These are phyloP conservation scores for Sporothrix dimorphospora DNA, from an alignment of 2,329 filamentous ascomycete species.

Conservation along the genomic window DNA sequence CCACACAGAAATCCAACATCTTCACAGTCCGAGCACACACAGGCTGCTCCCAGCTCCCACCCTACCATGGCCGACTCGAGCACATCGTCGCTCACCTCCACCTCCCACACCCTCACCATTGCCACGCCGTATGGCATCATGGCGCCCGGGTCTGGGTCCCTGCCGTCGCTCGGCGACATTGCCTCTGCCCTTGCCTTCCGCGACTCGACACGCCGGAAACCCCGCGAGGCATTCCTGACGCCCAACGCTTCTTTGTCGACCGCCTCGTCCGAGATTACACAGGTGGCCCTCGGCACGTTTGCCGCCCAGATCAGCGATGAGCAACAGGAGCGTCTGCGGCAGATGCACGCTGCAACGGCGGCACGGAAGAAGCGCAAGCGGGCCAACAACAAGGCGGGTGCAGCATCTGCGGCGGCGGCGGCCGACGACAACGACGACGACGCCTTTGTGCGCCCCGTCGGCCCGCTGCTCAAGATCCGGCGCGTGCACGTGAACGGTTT, in stretches of 20 bases:
- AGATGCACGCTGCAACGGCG: constrained; percentile 46
- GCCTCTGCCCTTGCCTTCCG: constrained; percentile 56
- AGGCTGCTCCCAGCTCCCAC: too few species aligned
- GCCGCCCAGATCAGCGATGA: constrained; percentile 73
- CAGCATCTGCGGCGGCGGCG: not conserved
- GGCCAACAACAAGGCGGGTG: not conserved
- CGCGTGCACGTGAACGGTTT: constrained; percentile 88
- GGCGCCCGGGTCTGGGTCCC: constrained; percentile 38
- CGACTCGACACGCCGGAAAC: constrained; percentile 60
- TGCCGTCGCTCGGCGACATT: constrained; percentile 34
- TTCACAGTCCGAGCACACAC: too few species aligned
- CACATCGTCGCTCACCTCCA: constrained; percentile 64
- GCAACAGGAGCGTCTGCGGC: constrained; percentile 68
- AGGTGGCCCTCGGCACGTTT: constrained; percentile 76
- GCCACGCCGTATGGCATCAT: constrained; percentile 25
- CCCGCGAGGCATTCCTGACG: constrained; percentile 75
- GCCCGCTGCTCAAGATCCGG: constrained; percentile 70
- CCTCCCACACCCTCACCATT: constrained; percentile 58
- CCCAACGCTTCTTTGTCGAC: constrained; percentile 68
- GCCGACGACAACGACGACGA: constrained; percentile 55
- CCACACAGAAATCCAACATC: not conserved
- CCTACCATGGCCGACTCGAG: constrained; percentile 45
- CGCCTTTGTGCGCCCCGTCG: constrained; percentile 73
- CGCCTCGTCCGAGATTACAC: constrained; percentile 74
- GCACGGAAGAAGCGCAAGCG: constrained; percentile 76